Evolutionary conservation across 169 alveolate genomes (phyloP), one percentile per base, ranked within the genome.

Genomic region (Plasmodium vivax): DNA sequence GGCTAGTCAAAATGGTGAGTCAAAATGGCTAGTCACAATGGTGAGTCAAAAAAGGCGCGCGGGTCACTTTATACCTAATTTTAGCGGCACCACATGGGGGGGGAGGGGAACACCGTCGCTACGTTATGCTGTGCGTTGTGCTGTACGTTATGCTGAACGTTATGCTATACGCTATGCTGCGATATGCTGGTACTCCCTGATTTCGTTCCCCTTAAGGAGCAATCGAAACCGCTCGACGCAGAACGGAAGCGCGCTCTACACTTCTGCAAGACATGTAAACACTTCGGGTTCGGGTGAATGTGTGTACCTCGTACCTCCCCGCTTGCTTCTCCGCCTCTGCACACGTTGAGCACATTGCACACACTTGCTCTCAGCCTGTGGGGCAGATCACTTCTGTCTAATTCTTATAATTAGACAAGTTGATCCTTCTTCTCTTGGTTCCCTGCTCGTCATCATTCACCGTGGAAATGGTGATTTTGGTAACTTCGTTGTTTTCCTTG

Each of bases 381-480:
- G 27, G 62, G 23, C 12, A 16, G 8, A 14, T 16, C 9, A 12
- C 62, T 14, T 51, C 9, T 51, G 62, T 51, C 30, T 77, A 87
- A 38, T 77, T 77, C 56, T 87, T 87, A 87, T 87, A 87, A 14
- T 87, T 87, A 19, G 93, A 87, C 23, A 87, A 79, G 47, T 87
- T 77, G 38, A 87, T 87, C 82, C 93, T 87, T 87, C 93, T 75
- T 75, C 82, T 87, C 45, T 87, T 87, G 1, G 68, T 10, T 10
- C 51, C 93, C 32, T 87, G 87, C 32, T 87, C 93, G 41, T 87
- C 93, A 36, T 38, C 68, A 12, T 75, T 79, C 2, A 87, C 81
- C 19, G 58, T 45, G 16, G 87, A 87, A 54, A 87, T n/a, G 12
- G 87, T 54, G 0, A 87, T 87, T 56, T 87, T 87, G 14, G 80